Base-by-base conservation (phyloP, 352 stramenopile species). In the Phytophthora pseudosyringae region DNA sequence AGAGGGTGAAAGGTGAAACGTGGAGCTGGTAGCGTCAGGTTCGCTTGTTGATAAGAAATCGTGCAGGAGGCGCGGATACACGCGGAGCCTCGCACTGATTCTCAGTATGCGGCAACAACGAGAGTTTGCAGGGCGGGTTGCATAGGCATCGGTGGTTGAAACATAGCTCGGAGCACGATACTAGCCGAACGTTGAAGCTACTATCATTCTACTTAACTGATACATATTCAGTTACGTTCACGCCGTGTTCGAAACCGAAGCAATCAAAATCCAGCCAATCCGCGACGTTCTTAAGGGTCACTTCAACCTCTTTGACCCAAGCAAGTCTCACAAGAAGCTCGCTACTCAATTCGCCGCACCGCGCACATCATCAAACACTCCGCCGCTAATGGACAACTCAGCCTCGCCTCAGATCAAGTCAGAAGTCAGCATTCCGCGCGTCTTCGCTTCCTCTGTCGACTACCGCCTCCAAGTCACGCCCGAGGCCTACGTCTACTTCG, bases 401-500 rank as follows among this genome's bases (percentile, higher is more conserved):
- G 8, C 15, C 45, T 35, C 13, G 11, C 7, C 35, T 25, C 31
- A 41, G 12, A 54, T 32, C 25, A 43, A 21, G 11, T 18, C 32
- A 18, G 44, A 32, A 8, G 15, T 44, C 21, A 31, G 5, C n/a
- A 54, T 76, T n/a, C 58, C 64, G 3, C 63, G 64, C 5, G 67
- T 81, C 9, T 81, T 81, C 52, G 16, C 62, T 10, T 61, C 43
- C 4, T 68, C 61, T 0, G 28, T 26, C 16, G 43, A 63, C 50
- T 73, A 59, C 45, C 26, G 52, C n/a, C 31, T 80, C 36, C 59
- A 46, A 40, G 55, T 61, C 12, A 28, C 54, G 5, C 21, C 35
- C 11, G 2, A 64, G 8, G 54, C 59, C 50, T 67, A 31, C 47
- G 57, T 80, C 21, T 80, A 65, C 60, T 82, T 82, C 45, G 74